A percentile compares a stretch with the other conserved stretches of the same genome.
Evolutionary conservation across 495 filamentous ascomycete genomes (phyloP).

Genomic region (Penicillium argentinense): DNA sequence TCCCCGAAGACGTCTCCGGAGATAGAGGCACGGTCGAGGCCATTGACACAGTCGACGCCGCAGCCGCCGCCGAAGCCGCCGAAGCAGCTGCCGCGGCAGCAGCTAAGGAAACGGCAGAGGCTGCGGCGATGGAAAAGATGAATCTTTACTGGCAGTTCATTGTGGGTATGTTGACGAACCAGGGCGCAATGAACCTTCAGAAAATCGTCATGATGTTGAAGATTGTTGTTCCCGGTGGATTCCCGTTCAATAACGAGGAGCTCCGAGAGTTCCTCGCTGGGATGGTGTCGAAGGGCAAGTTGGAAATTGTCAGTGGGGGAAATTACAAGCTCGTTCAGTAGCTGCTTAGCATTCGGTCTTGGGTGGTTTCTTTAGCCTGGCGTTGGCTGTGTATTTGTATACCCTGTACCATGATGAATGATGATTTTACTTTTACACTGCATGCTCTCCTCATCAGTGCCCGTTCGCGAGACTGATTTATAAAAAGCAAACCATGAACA

Average conservation of each 20-base stretch:
- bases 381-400: constrained; percentile 6
- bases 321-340: constrained; percentile 59
- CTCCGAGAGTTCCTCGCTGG: constrained; percentile 73
- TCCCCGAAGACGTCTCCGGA: constrained; percentile 17
- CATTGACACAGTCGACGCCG: constrained; percentile 27
- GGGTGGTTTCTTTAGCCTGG: constrained; percentile 1
- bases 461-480: no score
- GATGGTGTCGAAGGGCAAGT: constrained; percentile 67
- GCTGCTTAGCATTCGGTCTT: not conserved
- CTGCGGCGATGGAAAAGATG: constrained; percentile 70
- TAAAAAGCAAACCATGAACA: no score
- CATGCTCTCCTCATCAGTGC: no score
- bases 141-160: constrained; percentile 89
- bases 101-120: constrained; percentile 45
- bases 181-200: constrained; percentile 73
- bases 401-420: not conserved
- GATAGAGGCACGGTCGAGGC: constrained; percentile 6
- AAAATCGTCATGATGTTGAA: constrained; percentile 92
- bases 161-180: constrained; percentile 90
- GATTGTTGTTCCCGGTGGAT: constrained; percentile 82
- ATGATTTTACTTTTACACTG: no score
- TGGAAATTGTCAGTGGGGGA: constrained; percentile 70
- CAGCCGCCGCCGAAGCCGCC: constrained; percentile 45
- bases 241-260: constrained; percentile 76
- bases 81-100: constrained; percentile 51